Percentiles rank a stretch among this genome's conserved stretches.
phyloP scores from a whole-genome alignment of 2,329 filamentous ascomycete genomes.

The Aspergillus sp. region DNA sequence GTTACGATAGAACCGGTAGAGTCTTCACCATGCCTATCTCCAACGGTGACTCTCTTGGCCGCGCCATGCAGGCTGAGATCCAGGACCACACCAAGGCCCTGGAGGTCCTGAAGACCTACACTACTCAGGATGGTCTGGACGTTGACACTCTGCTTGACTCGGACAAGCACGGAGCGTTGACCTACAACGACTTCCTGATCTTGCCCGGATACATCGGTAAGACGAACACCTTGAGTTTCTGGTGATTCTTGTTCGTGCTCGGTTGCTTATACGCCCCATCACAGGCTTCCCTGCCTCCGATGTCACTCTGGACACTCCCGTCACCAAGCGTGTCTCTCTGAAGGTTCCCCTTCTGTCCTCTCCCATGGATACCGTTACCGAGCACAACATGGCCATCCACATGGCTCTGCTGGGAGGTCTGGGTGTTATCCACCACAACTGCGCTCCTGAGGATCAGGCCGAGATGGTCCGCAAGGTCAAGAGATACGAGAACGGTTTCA shows the following conservation, averaged over 20 bases:
- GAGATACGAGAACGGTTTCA: constrained; percentile 99
- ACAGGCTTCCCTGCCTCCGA: constrained; percentile 85
- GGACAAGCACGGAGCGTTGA: constrained; percentile 86
- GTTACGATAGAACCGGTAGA: constrained; percentile 31
- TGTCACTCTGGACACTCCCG: constrained; percentile 82
- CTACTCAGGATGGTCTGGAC: constrained; percentile 80
- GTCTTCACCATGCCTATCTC: constrained; percentile 66
- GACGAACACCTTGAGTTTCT: constrained; percentile 19
- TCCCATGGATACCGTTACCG: constrained; percentile 99
- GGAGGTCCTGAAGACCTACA: constrained; percentile 76
- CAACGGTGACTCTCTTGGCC: constrained; percentile 62
- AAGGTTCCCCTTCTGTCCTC: constrained; percentile 98
- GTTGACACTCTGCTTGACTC: constrained; percentile 87
- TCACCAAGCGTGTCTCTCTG: constrained; percentile 92
- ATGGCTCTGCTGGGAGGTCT: constrained; percentile 61
- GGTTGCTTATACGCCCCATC: constrained; percentile 25
- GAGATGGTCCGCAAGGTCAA: constrained; percentile 99
- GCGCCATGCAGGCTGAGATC: constrained; percentile 55
- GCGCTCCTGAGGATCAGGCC: constrained; percentile 93
- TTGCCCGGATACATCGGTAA: constrained; percentile 92
- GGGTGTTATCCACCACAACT: constrained; percentile 98
- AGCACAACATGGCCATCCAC: constrained; percentile 99
- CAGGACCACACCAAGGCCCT: constrained; percentile 75
- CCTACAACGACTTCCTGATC: constrained; percentile 98
- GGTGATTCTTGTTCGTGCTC: constrained; percentile 12